phyloP scores from a whole-genome alignment of 176 grass and related monocot genomes.

The Ampelocalamus luodianensis region DNA sequence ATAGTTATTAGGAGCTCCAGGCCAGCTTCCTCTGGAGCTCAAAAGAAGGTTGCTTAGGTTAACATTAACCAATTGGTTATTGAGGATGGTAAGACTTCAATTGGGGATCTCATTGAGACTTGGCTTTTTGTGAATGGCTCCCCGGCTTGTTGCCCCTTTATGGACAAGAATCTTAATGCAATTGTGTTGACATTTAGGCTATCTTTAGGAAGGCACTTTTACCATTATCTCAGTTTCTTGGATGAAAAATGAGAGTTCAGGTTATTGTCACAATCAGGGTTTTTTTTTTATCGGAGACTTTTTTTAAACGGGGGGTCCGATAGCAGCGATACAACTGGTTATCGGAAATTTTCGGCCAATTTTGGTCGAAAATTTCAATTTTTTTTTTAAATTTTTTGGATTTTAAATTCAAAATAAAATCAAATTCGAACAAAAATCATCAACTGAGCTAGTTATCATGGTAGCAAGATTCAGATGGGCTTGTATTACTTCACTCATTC shows the following conservation, averaged over 20 bases:
- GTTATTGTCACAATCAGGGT: neutral
- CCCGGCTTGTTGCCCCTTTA: neutral
- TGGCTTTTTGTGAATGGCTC: neutral
- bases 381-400: too few relatives aligned
- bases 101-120: constrained; percentile 4
- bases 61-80: constrained; percentile 18
- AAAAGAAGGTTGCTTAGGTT: constrained; percentile 10
- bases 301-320: too few relatives aligned
- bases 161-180: constrained; percentile 1
- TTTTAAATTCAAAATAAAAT: too few relatives aligned
- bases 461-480: too few relatives aligned
- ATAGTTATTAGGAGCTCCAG: constrained; percentile 10
- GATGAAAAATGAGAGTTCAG: neutral
- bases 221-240: neutral
- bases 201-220: neutral
- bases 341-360: too few relatives aligned
- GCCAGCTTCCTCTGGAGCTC: neutral
- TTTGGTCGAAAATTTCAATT: too few relatives aligned
- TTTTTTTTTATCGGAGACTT: too few relatives aligned
- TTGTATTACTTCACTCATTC: too few relatives aligned
- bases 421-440: too few relatives aligned
- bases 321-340: too few relatives aligned
- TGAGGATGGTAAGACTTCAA: constrained; percentile 3
- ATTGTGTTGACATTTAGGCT: constrained; percentile 32
- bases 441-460: too few relatives aligned